Conservation (phyloP, 2,329 filamentous ascomycete genomes). For the Beauveria bassiana region DNA sequence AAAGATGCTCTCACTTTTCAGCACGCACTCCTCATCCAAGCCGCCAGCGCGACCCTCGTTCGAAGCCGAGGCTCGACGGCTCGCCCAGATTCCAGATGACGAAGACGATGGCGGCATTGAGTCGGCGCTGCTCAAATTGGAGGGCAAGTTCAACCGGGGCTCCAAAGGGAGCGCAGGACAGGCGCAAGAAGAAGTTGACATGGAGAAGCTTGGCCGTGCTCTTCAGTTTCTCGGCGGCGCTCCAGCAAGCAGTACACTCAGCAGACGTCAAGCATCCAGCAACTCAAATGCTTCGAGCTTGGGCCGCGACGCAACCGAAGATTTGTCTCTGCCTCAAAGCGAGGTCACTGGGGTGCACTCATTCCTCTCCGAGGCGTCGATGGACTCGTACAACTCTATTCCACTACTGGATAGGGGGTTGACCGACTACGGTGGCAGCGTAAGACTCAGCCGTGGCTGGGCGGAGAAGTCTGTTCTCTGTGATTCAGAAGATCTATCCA, state of each 20-base stretch:
- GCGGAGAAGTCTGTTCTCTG: conserved; percentile 47
- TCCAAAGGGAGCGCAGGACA: conserved; percentile 18
- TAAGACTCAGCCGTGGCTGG: conserved; percentile 39
- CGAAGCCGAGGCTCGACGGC: conserved; percentile 76
- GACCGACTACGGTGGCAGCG: conserved; percentile 41
- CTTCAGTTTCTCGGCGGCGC: conserved; percentile 9
- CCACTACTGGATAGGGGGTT: conserved; percentile 66
- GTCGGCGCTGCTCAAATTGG: conserved; percentile 83
- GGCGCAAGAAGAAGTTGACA: conserved; percentile 14
- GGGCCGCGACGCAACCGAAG: not conserved
- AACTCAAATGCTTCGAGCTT: not conserved
- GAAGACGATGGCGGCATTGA: conserved; percentile 77
- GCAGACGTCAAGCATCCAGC: not conserved
- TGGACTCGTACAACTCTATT: conserved; percentile 68
- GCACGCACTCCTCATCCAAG: conserved; percentile 51
- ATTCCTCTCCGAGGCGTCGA: conserved; percentile 53
- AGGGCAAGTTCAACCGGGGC: conserved; percentile 69
- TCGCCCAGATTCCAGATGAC: conserved; percentile 84
- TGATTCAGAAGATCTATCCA: conserved; percentile 34
- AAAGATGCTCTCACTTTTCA: conserved; percentile 43
- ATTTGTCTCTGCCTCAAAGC: not conserved
- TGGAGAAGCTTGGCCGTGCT: conserved; percentile 11
- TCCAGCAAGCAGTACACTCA: not conserved
- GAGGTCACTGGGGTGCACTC: conserved; percentile 27
- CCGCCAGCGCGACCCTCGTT: conserved; percentile 67